phyloP scores from a whole-genome alignment of 352 stramenopile genomes.

The Phytophthora pinifolia region DNA sequence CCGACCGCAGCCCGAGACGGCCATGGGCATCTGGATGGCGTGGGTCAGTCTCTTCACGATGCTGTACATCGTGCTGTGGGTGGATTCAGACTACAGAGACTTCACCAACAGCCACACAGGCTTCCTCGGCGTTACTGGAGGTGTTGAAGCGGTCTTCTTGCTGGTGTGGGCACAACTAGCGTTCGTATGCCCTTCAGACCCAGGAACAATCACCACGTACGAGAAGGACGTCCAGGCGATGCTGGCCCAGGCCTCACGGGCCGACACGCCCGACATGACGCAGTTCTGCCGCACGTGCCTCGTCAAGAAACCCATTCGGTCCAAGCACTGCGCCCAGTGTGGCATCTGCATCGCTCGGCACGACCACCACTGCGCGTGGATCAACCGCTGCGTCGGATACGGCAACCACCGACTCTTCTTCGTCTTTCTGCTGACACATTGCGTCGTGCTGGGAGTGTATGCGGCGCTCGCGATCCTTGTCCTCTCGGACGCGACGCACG shows the following conservation, averaged over 20 bases:
- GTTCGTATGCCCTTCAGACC: conserved; percentile 59
- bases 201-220: conserved; percentile 53
- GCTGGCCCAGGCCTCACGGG: conserved; percentile 44
- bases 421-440: conserved; percentile 72
- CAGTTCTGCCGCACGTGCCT: conserved; percentile 76
- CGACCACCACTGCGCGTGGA: conserved; percentile 89
- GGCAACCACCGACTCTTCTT: conserved; percentile 83
- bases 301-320: conserved; percentile 68
- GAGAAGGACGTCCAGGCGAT: conserved; percentile 54
- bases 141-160: conserved; percentile 49
- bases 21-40: conserved; percentile 79
- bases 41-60: conserved; percentile 76
- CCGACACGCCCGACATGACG: conserved; percentile 38
- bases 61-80: conserved; percentile 65
- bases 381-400: conserved; percentile 83
- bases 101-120: conserved; percentile 32
- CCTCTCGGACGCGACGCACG: conserved; percentile 37
- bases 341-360: conserved; percentile 80
- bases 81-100: conserved; percentile 42
- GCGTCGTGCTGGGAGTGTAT: conserved; percentile 47
- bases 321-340: conserved; percentile 81
- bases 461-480: conserved; percentile 46
- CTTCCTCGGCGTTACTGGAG: conserved; percentile 45
- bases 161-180: conserved; percentile 50
- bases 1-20: conserved; percentile 59